Conservation (phyloP, 805 yeast genomes). For the Schwanniomyces occidentalis region DNA sequence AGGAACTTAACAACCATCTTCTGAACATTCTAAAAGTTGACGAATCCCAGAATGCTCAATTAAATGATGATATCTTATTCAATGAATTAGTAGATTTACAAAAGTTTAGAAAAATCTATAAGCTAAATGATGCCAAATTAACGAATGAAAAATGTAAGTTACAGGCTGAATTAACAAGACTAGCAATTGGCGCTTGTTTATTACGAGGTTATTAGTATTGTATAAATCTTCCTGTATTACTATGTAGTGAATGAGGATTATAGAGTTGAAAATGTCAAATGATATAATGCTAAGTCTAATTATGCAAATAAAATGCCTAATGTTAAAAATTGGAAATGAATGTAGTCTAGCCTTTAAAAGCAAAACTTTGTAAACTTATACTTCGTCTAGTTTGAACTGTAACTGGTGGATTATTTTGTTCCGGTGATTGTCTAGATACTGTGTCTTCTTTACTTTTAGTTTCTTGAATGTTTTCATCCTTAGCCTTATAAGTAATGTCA, state of each 20-base stretch:
- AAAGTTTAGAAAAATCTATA: constrained; percentile 37
- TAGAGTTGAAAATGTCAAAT: too few species aligned
- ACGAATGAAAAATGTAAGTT: constrained; percentile 9
- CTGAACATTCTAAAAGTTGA: constrained; percentile 12
- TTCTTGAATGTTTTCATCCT: too few species aligned
- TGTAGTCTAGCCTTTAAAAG: constrained; percentile 18
- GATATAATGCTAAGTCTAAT: too few species aligned
- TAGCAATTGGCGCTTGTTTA: constrained; percentile 48
- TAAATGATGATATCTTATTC: constrained; percentile 25
- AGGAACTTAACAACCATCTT: constrained; percentile 37
- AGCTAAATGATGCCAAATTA: constrained; percentile 31
- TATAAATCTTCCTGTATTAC: constrained; percentile 5
- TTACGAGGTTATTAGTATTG: constrained; percentile 50
- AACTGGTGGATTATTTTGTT: too few species aligned
- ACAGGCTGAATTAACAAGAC: constrained; percentile 35
- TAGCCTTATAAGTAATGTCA: too few species aligned
- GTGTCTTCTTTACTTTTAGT: too few species aligned
- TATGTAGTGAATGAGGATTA: too few species aligned
- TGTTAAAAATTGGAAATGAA: too few species aligned
- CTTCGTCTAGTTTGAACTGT: too few species aligned
- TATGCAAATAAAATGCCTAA: too few species aligned
- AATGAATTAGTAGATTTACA: constrained; percentile 20
- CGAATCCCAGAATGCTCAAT: constrained; percentile 10
- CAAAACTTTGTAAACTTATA: constrained; percentile 16
- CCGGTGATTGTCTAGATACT: too few species aligned